These are phyloP conservation scores for Metschnikowia reukaufii DNA, from an alignment of 805 yeast genomes.

Conservation along the genomic window DNA sequence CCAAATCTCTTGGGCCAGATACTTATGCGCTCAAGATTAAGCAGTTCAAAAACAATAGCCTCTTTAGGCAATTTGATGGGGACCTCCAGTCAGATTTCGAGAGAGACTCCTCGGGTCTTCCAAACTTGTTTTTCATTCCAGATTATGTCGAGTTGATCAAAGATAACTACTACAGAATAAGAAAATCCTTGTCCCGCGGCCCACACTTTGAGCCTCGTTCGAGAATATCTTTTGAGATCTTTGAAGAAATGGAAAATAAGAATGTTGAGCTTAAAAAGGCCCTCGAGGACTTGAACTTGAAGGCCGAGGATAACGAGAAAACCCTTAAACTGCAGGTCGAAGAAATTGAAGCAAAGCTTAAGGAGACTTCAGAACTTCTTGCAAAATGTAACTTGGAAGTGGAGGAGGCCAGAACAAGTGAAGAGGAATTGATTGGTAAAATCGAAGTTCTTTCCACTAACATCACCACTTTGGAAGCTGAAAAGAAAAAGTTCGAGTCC, in stretches of 20 bases:
- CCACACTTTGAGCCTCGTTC: slow-evolving; percentile 73
- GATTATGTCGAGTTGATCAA: slow-evolving; percentile 64
- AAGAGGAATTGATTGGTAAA: slow-evolving; percentile 21
- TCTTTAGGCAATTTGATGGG: slow-evolving; percentile 54
- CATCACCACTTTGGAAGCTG: slow-evolving; percentile 27
- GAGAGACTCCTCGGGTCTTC: slow-evolving; percentile 82
- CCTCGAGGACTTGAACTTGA: slow-evolving; percentile 23
- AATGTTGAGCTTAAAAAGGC: slow-evolving; percentile 28
- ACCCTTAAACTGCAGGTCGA: slow-evolving; percentile 22
- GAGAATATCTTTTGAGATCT: slow-evolving; percentile 61
- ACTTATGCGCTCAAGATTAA: slow-evolving; percentile 71
- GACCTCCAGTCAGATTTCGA: slow-evolving; percentile 23
- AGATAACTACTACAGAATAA: slow-evolving; percentile 67
- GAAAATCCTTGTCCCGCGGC: slow-evolving; percentile 67
- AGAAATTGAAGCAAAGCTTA: slow-evolving; percentile 14
- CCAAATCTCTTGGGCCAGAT: slow-evolving; percentile 75
- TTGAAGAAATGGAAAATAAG: slow-evolving; percentile 45
- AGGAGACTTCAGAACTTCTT: slow-evolving; percentile 24
- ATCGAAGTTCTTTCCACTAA: slow-evolving; percentile 23
- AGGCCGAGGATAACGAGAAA: slow-evolving; percentile 21
- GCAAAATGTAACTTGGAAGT: slow-evolving; percentile 20
- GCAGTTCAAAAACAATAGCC: slow-evolving; percentile 62
- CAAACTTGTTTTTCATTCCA: slow-evolving; percentile 71
- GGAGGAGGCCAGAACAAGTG: slow-evolving; percentile 21
- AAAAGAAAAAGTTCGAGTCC: slow-evolving; percentile 31